Evolutionary conservation across 2,329 filamentous ascomycete genomes (phyloP), one percentile per base, ranked within the genome.

Genomic region (Xylaria sp.): DNA sequence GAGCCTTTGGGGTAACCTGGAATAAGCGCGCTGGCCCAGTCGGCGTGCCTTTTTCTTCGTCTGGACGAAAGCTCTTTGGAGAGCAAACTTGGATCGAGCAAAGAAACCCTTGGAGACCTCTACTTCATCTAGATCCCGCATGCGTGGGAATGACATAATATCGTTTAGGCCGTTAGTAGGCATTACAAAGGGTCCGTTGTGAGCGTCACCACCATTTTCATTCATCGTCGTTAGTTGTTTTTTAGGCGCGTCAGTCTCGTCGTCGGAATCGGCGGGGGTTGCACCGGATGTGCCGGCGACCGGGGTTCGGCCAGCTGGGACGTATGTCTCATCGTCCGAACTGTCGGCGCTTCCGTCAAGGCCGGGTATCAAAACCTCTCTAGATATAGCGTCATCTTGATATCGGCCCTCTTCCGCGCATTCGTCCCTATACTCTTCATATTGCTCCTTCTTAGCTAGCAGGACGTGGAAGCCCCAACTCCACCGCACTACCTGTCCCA

Each of bases 401-500:
- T 89, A 90, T 68, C 88, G 84, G 17, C 91, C 88, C 81, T 87
- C 85, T 73, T 89, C 87, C 19, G 81, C 76, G 14, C 83, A 79
- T 66, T 87, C 82, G 39, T 85, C 75, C 58, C 87, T 84, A 67
- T 92, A 90, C 61, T 92, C 89, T 12, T 86, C 83, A 75, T 93
- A 93, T 70, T 87, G 88, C 57, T 91, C 89, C 72, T 93, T 92
- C 19, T 95, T 93, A 19, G 94, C 94, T n/a, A 99, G 85, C 19
- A 99, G 85, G 45, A 98, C 90, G 75, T 97, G 94, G 80, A 97
- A 98, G 11, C 96, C 96, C 96, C 96, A 99, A 71, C 93, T 98
- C 96, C 96, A 99, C 67, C 96, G 89, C 21, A 99, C 90, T 30
- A 98, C 84, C 81, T 99, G 96, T 24, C 96, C 96, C 2, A 99